These are phyloP conservation scores for Pseudovirgaria hyperparasitica DNA, from an alignment of 2,329 filamentous ascomycete genomes.

Conservation along the genomic window DNA sequence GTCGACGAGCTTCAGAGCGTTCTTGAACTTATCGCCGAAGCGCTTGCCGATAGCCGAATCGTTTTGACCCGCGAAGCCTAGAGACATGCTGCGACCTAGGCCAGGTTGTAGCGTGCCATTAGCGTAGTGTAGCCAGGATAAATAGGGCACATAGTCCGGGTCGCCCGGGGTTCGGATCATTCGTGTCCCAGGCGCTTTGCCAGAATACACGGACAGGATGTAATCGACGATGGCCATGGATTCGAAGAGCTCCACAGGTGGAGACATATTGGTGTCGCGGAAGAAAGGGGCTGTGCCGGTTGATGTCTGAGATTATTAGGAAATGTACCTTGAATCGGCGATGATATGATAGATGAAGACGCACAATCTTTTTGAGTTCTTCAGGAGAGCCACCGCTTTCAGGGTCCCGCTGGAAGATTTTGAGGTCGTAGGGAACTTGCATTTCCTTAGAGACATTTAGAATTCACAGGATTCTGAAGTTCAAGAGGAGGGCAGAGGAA, in stretches of 20 bases:
- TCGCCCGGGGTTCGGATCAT: slow-evolving; percentile 26
- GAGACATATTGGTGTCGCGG: slow-evolving; percentile 36
- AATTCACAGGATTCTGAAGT: too few species aligned
- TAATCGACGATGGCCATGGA: slow-evolving; percentile 45
- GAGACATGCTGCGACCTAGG: slow-evolving; percentile 13
- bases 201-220: slow-evolving; percentile 38
- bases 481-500: too few species aligned
- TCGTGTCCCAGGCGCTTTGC: slow-evolving; percentile 25
- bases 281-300: slow-evolving; percentile 44
- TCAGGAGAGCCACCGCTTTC: slow-evolving; percentile 12
- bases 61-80: slow-evolving; percentile 12
- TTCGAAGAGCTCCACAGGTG: slow-evolving; percentile 39
- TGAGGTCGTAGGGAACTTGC: slow-evolving; percentile 34
- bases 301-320: slow-evolving; percentile 17
- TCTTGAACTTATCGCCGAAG: slow-evolving; percentile 16
- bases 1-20: slow-evolving; percentile 30
- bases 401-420: slow-evolving; percentile 30
- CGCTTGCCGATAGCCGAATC: slow-evolving; percentile 12
- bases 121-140: slow-evolving; percentile 48
- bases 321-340: slow-evolving; percentile 1
- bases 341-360: background rate
- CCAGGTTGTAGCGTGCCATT: slow-evolving; percentile 21
- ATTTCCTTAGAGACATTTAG: slow-evolving; percentile 51
- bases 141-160: slow-evolving; percentile 39
- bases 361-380: slow-evolving; percentile 17